Percentiles rank a stretch among this genome's conserved stretches.
Evolutionary conservation across 2,329 filamentous ascomycete genomes (phyloP).

Genomic region (Didymella arachidicola): DNA sequence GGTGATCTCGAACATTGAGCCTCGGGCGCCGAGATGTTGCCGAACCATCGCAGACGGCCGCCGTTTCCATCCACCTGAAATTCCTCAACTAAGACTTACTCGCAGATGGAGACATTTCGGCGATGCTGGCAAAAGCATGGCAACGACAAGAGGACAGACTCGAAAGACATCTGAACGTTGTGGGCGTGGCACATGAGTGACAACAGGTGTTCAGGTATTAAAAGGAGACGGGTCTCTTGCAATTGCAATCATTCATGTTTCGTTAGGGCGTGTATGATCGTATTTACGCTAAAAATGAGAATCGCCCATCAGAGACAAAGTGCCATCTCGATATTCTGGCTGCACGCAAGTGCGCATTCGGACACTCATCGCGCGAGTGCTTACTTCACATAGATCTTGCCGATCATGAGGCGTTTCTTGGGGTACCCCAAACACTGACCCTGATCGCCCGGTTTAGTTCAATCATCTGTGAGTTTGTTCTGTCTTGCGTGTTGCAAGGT

Average conservation of each 20-base stretch:
- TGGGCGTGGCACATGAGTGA: neutral
- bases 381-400: neutral
- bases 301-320: neutral
- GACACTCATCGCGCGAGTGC: neutral
- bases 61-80: slow-evolving; percentile 1
- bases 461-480: neutral
- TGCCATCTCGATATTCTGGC: neutral
- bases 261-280: slow-evolving; percentile 11
- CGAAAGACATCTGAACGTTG: slow-evolving; percentile 68
- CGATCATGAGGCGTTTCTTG: slow-evolving; percentile 9
- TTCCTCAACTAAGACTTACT: slow-evolving; percentile 1
- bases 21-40: slow-evolving; percentile 38
- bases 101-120: slow-evolving; percentile 86
- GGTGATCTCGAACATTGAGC: slow-evolving; percentile 16
- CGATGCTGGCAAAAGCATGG: slow-evolving; percentile 91
- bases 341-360: neutral
- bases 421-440: neutral
- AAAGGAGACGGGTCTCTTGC: neutral
- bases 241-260: slow-evolving; percentile 5
- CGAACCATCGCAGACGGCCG: slow-evolving; percentile 27
- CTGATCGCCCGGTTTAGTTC: slow-evolving; percentile 9
- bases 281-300: slow-evolving; percentile 11
- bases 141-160: slow-evolving; percentile 82
- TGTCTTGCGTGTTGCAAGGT: slow-evolving; percentile 2
- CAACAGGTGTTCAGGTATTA: neutral